Evolutionary conservation across 2,329 filamentous ascomycete species (phyloP), one percentile per base, ranked within the genome.

Genomic region (Colletotrichum endophyticum): DNA sequence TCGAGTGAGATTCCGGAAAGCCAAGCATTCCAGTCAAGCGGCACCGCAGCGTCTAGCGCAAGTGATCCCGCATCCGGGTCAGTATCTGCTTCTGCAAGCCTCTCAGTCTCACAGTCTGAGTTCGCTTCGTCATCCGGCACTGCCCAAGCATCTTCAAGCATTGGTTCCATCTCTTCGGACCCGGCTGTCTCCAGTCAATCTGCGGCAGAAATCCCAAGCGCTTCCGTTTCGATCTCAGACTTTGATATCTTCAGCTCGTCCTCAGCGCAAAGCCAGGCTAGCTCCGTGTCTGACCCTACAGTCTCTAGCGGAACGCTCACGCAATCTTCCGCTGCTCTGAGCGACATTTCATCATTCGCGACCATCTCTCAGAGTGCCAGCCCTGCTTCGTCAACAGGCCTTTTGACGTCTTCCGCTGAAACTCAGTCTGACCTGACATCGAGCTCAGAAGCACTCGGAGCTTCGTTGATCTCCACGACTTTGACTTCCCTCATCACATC

Each of bases 31-130:
- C 44, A 49, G 44, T 49, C 44, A 49, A 49, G 44, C 44, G 44
- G 44, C n/a, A 49, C 44, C 6, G 44, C 44, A 1, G 44, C 19
- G 6, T 49, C 44, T 3, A 49, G n/a, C 6, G 44, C n/a, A 22
- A 22, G n/a, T 13, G 44, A 49, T 3, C 44, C n/a, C 3, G n/a
- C 44, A 6, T 49, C 44, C 7, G 44, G 5, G 2, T 49, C 44
- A 1, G 0, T 0, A 6, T 49, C 44, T 22, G 44, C 44, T 13
- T 0, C 44, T 49, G n/a, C 44, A 1, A 49, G 44, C n/a, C 0
- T 49, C 44, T 49, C n/a, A 49, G 44, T 49, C 19, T 49, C 44
- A 22, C 44, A 49, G 19, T n/a, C 44, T 12, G 44, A 22, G 5
- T 1, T 49, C 44, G 44, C 44, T 22, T 49, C 44, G 44, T 49